These are phyloP conservation scores for Russula abietina DNA, from an alignment of 768 basidiomycete genomes.

Conservation along the genomic window DNA sequence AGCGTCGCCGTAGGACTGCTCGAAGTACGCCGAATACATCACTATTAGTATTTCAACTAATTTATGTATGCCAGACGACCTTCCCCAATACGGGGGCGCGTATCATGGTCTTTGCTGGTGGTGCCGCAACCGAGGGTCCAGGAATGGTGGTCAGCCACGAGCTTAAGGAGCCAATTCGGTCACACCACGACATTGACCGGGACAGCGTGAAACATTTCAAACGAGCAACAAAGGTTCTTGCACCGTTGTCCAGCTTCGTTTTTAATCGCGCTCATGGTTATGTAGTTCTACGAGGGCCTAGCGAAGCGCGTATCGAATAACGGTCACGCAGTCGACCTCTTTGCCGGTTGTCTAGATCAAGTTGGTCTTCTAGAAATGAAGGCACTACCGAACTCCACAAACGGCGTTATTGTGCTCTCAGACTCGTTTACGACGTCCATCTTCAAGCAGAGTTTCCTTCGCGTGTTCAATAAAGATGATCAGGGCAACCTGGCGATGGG, in stretches of 20 bases:
- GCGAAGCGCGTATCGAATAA: conserved; percentile 91
- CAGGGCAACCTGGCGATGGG: conserved; percentile 93
- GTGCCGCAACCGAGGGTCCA: conserved; percentile 93
- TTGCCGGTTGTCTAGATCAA: conserved; percentile 96
- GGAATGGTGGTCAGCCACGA: conserved; percentile 96
- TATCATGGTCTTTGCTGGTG: conserved; percentile 94
- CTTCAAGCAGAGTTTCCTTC: conserved; percentile 97
- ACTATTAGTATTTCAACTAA: background rate
- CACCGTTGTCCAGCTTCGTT: background rate
- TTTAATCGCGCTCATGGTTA: background rate
- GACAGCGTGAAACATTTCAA: conserved; percentile 98
- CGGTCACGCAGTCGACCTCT: conserved; percentile 91
- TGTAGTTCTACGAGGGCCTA: conserved; percentile 89
- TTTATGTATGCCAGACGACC: conserved; percentile 47
- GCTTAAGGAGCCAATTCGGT: conserved; percentile 93
- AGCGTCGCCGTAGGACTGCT: conserved; percentile 89
- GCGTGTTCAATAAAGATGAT: conserved; percentile 88
- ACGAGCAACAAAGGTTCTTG: conserved; percentile 81
- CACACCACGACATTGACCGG: conserved; percentile 97
- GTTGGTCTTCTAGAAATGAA: conserved; percentile 98
- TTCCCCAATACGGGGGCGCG: conserved; percentile 95
- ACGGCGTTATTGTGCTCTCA: conserved; percentile 91
- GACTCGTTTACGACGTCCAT: conserved; percentile 97
- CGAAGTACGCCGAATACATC: conserved; percentile 47
- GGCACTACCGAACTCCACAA: conserved; percentile 89